Conservation (phyloP, 768 basidiomycete genomes). For the Hypholoma fasciculare region DNA sequence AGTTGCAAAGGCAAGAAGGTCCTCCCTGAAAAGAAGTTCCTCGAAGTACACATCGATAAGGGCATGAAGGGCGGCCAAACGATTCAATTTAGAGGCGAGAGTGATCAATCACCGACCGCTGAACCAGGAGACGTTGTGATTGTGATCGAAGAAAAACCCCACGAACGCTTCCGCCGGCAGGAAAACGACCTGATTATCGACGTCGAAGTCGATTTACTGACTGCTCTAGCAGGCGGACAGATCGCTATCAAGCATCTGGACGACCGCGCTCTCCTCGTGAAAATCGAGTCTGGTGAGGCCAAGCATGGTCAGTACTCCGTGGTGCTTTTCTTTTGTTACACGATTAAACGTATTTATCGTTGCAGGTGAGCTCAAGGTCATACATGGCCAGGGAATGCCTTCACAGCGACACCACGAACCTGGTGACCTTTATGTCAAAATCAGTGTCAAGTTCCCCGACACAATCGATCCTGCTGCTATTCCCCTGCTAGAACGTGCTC, state of each 20-base stretch:
- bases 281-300: constrained; percentile 85
- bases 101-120: constrained; percentile 87
- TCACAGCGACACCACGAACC: constrained; percentile 97
- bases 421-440: constrained; percentile 88
- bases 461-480: constrained; percentile 66
- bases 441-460: constrained; percentile 90
- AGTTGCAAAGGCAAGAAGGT: constrained; percentile 96
- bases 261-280: constrained; percentile 83
- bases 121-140: constrained; percentile 95
- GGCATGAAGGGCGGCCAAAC: constrained; percentile 96
- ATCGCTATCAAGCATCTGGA: constrained; percentile 92
- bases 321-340: neutral
- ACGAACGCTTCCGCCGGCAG: constrained; percentile 85
- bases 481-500: constrained; percentile 76
- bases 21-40: constrained; percentile 89
- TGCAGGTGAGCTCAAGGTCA: constrained; percentile 80
- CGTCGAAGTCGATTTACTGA: constrained; percentile 90
- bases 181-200: constrained; percentile 87
- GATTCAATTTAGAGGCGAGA: constrained; percentile 86
- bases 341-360: constrained; percentile 5
- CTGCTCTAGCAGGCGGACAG: constrained; percentile 89
- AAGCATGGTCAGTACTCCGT: constrained; percentile 76
- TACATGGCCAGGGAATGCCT: constrained; percentile 97
- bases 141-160: constrained; percentile 90
- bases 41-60: constrained; percentile 98